These are phyloP conservation scores for Alternaria postmessia DNA, from an alignment of 2,329 filamentous ascomycete species.

Conservation along the genomic window DNA sequence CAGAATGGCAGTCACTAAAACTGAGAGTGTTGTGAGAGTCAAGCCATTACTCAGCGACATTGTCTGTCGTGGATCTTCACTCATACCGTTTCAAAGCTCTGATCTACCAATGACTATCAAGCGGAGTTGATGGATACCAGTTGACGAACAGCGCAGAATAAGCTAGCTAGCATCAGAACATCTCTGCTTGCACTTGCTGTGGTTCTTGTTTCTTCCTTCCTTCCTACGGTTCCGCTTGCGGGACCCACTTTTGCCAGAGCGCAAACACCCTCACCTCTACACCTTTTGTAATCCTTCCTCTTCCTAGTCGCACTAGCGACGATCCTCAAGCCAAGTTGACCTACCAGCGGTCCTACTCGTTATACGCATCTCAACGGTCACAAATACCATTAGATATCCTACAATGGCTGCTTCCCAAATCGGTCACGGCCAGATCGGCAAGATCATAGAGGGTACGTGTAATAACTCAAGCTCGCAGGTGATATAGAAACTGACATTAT, in stretches of 20 bases:
- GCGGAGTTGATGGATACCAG: background rate
- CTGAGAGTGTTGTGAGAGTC: background rate
- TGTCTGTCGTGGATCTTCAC: background rate
- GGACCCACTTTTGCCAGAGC: background rate
- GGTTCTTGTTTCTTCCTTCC: background rate
- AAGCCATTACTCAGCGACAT: no score
- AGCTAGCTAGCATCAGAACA: background rate
- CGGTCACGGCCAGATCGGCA: slow-evolving; percentile 27
- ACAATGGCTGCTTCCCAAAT: slow-evolving; percentile 4
- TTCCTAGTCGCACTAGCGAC: background rate
- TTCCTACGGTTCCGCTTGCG: background rate
- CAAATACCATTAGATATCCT: background rate
- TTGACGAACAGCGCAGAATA: background rate
- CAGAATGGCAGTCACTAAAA: background rate
- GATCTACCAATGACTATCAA: background rate
- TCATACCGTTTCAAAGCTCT: background rate
- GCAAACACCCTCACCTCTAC: background rate
- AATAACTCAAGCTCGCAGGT: background rate
- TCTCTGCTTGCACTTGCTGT: background rate
- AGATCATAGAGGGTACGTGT: slow-evolving; percentile 18
- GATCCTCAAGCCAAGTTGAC: background rate
- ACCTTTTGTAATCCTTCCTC: background rate
- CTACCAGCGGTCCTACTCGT: background rate
- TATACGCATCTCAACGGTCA: background rate
- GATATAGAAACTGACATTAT: background rate